Conservation (phyloP, 2,329 filamentous ascomycete species). For the Cercospora berteroae region DNA sequence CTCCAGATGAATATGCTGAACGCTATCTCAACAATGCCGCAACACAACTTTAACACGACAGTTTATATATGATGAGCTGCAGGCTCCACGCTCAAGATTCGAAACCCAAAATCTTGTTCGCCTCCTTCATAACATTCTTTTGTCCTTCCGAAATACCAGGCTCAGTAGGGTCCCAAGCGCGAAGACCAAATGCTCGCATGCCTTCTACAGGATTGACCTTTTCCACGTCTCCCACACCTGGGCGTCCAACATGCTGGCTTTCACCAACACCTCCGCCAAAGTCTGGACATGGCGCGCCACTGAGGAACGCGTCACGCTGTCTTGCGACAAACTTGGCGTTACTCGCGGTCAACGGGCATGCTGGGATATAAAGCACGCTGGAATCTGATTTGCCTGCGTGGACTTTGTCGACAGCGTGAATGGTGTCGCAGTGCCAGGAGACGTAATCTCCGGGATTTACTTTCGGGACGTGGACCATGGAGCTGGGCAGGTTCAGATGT, state of each 20-base stretch:
- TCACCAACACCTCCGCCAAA: slow-evolving; percentile 64
- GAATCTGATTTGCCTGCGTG: slow-evolving; percentile 72
- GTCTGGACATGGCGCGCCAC: slow-evolving; percentile 53
- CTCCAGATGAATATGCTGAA: background rate
- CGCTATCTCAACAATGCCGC: background rate
- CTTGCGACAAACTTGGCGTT: slow-evolving; percentile 70
- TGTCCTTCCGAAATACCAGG: slow-evolving; percentile 52
- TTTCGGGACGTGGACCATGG: slow-evolving; percentile 69
- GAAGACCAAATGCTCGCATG: slow-evolving; percentile 56
- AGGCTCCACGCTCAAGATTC: background rate
- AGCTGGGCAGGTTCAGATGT: slow-evolving; percentile 63
- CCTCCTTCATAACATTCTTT: slow-evolving; percentile 50
- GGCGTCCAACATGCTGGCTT: slow-evolving; percentile 46
- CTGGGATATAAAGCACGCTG: slow-evolving; percentile 85
- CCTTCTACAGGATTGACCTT: slow-evolving; percentile 46
- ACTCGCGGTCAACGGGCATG: slow-evolving; percentile 72
- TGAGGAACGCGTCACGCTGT: slow-evolving; percentile 69
- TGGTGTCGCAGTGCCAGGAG: slow-evolving; percentile 68
- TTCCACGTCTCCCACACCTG: slow-evolving; percentile 41
- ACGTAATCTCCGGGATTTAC: slow-evolving; percentile 74
- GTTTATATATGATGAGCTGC: background rate
- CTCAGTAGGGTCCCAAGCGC: slow-evolving; percentile 50
- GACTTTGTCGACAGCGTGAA: slow-evolving; percentile 79
- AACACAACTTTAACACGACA: background rate
- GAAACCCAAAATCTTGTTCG: slow-evolving; percentile 58